Evolutionary conservation across 805 yeast species (phyloP).

Genomic region (Candida loeiensis): DNA sequence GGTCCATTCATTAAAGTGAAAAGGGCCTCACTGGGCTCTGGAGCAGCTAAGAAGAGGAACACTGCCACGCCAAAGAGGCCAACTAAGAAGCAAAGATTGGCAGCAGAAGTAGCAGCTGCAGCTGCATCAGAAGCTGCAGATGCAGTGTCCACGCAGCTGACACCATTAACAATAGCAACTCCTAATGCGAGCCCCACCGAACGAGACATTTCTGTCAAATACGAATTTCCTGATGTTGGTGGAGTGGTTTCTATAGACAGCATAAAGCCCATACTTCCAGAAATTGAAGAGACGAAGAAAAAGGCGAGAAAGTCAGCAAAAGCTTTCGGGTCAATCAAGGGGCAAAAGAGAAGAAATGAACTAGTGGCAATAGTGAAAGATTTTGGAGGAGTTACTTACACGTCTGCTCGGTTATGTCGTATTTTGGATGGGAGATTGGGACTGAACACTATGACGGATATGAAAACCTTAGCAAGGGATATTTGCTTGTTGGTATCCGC

Average conservation of each 20-base stretch:
- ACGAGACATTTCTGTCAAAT: too few species aligned
- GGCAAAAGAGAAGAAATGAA: constrained; percentile 26
- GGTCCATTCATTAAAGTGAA: constrained; percentile 17
- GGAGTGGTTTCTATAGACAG: background rate
- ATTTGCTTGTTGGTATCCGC: constrained; percentile 25
- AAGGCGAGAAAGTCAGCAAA: constrained; percentile 2
- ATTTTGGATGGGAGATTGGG: constrained; percentile 29
- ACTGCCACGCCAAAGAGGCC: background rate
- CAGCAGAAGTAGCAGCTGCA: constrained; percentile 2
- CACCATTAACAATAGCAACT: too few species aligned
- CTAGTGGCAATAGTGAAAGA: constrained; percentile 29
- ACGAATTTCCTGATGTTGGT: background rate
- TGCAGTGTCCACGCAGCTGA: too few species aligned
- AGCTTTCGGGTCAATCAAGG: constrained; percentile 22
- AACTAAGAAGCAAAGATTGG: constrained; percentile 1
- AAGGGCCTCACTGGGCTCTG: background rate
- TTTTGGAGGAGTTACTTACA: constrained; percentile 37
- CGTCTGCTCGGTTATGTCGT: constrained; percentile 32
- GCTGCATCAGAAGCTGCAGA: constrained; percentile 1
- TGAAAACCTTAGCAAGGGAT: constrained; percentile 39
- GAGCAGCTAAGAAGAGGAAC: constrained; percentile 1
- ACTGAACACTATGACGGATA: constrained; percentile 30
- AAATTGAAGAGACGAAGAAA: background rate
- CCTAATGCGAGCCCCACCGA: too few species aligned
- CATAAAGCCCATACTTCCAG: constrained; percentile 2